These are phyloP conservation scores for Penicillium bovifimosum DNA, from an alignment of 495 filamentous ascomycete genomes.

Conservation along the genomic window DNA sequence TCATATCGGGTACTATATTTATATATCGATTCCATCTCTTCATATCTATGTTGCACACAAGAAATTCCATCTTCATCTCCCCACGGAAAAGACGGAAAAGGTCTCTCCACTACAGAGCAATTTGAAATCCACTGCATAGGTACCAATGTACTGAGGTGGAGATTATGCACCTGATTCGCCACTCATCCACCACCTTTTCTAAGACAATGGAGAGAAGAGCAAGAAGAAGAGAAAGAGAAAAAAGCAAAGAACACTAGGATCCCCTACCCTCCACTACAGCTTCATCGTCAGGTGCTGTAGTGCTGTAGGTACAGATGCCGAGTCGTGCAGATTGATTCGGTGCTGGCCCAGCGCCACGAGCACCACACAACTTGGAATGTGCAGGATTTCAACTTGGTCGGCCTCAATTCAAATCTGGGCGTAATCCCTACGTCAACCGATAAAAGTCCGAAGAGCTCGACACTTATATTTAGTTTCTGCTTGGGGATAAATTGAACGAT, in stretches of 20 bases:
- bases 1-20: too few relatives aligned
- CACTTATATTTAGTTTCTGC: neutral
- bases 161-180: conserved; percentile 6
- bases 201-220: neutral
- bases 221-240: conserved; percentile 1
- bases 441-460: neutral
- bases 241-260: neutral
- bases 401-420: conserved; percentile 13
- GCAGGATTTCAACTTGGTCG: conserved; percentile 6
- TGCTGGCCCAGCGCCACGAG: neutral
- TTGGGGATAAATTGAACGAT: conserved; percentile 2
- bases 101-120: neutral
- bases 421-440: neutral
- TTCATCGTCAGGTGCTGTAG: neutral
- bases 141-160: conserved; percentile 4
- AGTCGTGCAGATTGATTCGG: conserved; percentile 5
- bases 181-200: conserved; percentile 13
- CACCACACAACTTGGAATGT: conserved; percentile 7
- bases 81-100: too few relatives aligned
- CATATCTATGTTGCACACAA: too few relatives aligned
- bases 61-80: too few relatives aligned
- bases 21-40: too few relatives aligned
- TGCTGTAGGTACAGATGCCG: conserved; percentile 22
- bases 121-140: conserved; percentile 6
- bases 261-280: conserved; percentile 7